A percentile compares a stretch with the other conserved stretches of the same genome.
phyloP scores from a whole-genome alignment of 345 rosid species.

The Euphorbia pulcherrima region DNA sequence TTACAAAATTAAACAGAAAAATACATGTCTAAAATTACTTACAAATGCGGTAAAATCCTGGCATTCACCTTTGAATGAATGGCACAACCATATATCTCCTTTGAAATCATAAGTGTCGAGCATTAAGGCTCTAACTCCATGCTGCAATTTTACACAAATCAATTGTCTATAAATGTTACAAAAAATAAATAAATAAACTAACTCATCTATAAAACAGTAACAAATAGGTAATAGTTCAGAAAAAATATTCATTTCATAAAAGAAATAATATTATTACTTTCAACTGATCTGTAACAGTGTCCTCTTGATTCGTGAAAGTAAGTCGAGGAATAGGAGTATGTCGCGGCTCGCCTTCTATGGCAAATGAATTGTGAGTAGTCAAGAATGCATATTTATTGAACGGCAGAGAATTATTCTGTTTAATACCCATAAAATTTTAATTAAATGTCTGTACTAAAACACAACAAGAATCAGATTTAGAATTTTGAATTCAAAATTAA shows the following conservation, averaged over 20 bases:
- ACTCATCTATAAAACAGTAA: no score
- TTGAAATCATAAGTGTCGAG: conserved; percentile 61
- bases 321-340: conserved; percentile 46
- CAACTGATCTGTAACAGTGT: conserved; percentile 49
- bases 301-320: conserved; percentile 61
- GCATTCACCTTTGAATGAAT: conserved; percentile 53
- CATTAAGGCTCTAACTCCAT: conserved; percentile 64
- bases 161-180: no score
- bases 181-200: no score
- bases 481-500: no score
- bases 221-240: no score
- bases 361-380: conserved; percentile 63
- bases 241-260: not conserved
- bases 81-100: conserved; percentile 68
- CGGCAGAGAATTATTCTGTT: conserved; percentile 56
- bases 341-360: conserved; percentile 44
- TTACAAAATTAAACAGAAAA: no score
- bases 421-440: conserved; percentile 25
- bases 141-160: conserved; percentile 23
- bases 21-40: no score
- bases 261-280: conserved; percentile 31
- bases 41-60: conserved; percentile 59
- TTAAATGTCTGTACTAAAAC: not conserved
- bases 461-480: no score
- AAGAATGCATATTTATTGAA: conserved; percentile 66